These are phyloP conservation scores for Lecanicillium sp. DNA, from an alignment of 2,329 filamentous ascomycete species.

Conservation along the genomic window DNA sequence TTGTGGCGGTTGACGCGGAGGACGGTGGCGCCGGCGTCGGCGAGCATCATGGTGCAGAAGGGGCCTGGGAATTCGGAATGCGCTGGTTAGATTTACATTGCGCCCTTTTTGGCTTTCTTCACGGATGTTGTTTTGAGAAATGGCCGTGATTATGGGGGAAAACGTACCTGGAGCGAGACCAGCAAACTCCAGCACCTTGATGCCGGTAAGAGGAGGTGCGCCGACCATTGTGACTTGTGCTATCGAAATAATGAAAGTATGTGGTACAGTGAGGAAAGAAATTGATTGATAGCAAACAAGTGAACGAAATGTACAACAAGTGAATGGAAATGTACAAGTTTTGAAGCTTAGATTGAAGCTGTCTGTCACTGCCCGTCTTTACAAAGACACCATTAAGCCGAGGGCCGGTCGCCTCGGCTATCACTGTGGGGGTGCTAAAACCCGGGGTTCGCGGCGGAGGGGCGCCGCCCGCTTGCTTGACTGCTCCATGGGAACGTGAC, in stretches of 20 bases:
- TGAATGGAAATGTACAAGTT: not conserved
- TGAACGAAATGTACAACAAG: too few relatives aligned
- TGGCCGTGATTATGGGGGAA: not conserved
- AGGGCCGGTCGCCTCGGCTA: slow-evolving; percentile 9
- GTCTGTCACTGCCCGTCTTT: not conserved
- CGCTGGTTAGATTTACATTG: too few relatives aligned
- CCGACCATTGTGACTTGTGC: slow-evolving; percentile 21
- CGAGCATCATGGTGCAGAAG: slow-evolving; percentile 81
- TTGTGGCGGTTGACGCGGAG: slow-evolving; percentile 72
- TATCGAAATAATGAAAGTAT: not conserved
- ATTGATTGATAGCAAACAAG: too few relatives aligned
- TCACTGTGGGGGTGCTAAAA: slow-evolving; percentile 10
- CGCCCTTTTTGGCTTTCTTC: too few relatives aligned
- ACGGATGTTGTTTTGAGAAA: not conserved
- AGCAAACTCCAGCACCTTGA: slow-evolving; percentile 55
- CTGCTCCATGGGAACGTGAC: too few relatives aligned
- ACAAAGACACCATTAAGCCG: slow-evolving; percentile 7
- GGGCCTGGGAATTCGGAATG: too few relatives aligned
- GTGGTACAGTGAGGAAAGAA: not conserved
- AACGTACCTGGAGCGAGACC: slow-evolving; percentile 55
- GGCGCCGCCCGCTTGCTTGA: too few relatives aligned
- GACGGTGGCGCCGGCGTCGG: slow-evolving; percentile 83
- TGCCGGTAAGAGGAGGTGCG: slow-evolving; percentile 37
- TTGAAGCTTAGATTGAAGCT: not conserved
- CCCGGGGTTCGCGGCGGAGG: too few relatives aligned